Percentiles rank a stretch among this genome's conserved stretches.
These are phyloP conservation scores for Hypoxylon rubiginosum DNA, from an alignment of 2,329 filamentous ascomycete species.

Conservation along the genomic window DNA sequence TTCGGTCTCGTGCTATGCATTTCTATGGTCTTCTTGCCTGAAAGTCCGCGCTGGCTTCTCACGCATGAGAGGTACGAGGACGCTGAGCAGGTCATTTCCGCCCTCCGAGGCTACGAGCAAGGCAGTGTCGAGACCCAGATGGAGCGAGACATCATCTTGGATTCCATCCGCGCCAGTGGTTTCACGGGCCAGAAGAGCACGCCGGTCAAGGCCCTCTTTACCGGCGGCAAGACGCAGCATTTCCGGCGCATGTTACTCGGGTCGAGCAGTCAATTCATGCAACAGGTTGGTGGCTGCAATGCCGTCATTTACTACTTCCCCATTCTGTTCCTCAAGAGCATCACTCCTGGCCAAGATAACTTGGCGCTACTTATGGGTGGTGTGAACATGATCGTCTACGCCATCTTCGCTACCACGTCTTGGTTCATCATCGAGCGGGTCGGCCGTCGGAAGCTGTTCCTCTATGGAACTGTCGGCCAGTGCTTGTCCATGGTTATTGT, in stretches of 20 bases:
- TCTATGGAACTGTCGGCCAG: slow-evolving; percentile 62
- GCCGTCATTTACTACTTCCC: slow-evolving; percentile 73
- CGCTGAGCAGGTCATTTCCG: slow-evolving; percentile 53
- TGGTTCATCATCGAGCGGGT: slow-evolving; percentile 65
- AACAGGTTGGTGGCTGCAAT: slow-evolving; percentile 71
- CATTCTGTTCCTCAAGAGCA: slow-evolving; percentile 65
- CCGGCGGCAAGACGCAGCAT: slow-evolving; percentile 74
- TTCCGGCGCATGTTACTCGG: slow-evolving; percentile 74
- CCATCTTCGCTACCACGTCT: slow-evolving; percentile 70
- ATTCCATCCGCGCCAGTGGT: slow-evolving; percentile 71
- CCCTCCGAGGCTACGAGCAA: slow-evolving; percentile 58
- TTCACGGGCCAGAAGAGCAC: slow-evolving; percentile 60
- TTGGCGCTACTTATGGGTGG: slow-evolving; percentile 67
- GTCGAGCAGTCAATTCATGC: slow-evolving; percentile 70
- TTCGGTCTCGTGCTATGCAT: slow-evolving; percentile 60
- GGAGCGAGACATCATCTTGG: slow-evolving; percentile 72
- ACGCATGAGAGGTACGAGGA: slow-evolving; percentile 64
- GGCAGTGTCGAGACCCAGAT: slow-evolving; percentile 69
- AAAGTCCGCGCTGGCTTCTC: slow-evolving; percentile 61
- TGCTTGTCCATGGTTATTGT: slow-evolving; percentile 70
- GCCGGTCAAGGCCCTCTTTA: slow-evolving; percentile 68
- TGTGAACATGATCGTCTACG: slow-evolving; percentile 71
- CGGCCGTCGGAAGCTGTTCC: slow-evolving; percentile 62
- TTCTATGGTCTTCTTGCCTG: slow-evolving; percentile 61
- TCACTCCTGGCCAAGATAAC: slow-evolving; percentile 57